phyloP scores from a whole-genome alignment of 75 land plant genomes.

The Cunninghamia lanceolata region DNA sequence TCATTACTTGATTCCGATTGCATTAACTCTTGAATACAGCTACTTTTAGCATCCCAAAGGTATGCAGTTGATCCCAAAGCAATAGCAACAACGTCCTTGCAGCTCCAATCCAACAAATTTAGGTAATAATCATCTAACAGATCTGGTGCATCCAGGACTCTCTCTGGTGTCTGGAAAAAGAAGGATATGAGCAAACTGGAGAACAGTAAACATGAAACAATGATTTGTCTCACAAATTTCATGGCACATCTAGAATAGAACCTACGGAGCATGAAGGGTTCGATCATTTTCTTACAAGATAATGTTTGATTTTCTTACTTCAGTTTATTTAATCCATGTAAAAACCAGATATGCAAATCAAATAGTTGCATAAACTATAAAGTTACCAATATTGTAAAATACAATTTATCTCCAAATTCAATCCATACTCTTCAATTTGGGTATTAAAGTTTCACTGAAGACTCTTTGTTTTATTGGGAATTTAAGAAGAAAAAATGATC shows the following conservation, averaged over 20 bases:
- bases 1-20: slow-evolving; percentile 53
- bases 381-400: background rate
- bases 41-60: slow-evolving; percentile 58
- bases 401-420: background rate
- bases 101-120: slow-evolving; percentile 72
- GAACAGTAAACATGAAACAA: background rate
- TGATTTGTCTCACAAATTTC: background rate
- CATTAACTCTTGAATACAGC: slow-evolving; percentile 36
- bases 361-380: background rate
- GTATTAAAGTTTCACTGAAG: background rate
- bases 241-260: background rate
- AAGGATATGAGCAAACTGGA: background rate
- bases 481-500: background rate
- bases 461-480: background rate
- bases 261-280: background rate
- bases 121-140: slow-evolving; percentile 62
- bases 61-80: slow-evolving; percentile 70
- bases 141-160: slow-evolving; percentile 65
- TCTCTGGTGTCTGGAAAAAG: slow-evolving; percentile 38
- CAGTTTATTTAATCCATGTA: background rate
- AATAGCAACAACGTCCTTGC: slow-evolving; percentile 68
- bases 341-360: background rate
- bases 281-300: background rate
- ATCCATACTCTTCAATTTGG: background rate
- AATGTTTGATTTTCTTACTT: background rate